Evolutionary conservation across 345 rosid species (phyloP), one percentile per base, ranked within the genome.

Genomic region (Camelina sativa): DNA sequence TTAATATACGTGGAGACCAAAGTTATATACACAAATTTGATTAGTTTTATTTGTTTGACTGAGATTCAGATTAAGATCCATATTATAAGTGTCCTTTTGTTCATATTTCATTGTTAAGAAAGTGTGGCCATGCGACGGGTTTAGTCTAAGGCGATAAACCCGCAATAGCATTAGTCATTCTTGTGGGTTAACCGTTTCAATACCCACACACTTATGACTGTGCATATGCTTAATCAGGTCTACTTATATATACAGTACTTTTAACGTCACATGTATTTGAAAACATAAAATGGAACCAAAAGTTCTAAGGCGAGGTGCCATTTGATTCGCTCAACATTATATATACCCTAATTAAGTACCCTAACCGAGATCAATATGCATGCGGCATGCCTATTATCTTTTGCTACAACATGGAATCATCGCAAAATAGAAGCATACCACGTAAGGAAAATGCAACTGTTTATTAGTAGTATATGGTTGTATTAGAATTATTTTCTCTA

Each of bases 381-480:
- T 9, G 15, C 34, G 2, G 25, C 8, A 38, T 9, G 15, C 47
- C 47, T 20, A 8, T 38, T 38, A n/a, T 11, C n/a, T 2, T n/a
- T 53, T 53, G 72, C 37, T 40, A n/a, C 11, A 20, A 8, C 34
- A 10, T 22, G 37, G n/a, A 67, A 23, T 11, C 6, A 32, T 57
- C 34, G 56, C 56, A 57, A 70, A 58, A 32, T 34, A 48, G 17
- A 60, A 34, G 12, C 60, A 37, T 44, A 50, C 7, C 4, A 71
- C 68, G 38, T 19, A 38, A 51, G 52, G 4, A n/a, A 48, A 48
- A 22, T 48, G 50, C 40, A 55, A 54, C 50, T 7, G 15, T 20
- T 35, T 51, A 16, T 19, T 28, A 54, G 25, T 23, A 23, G 25
- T 23, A 20, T 20, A 30, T 53, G 38, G 72, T 9, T 52, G 20